Evolutionary conservation across 768 basidiomycete species (phyloP).

Genomic region (Tylopilus rubrobrunneus): DNA sequence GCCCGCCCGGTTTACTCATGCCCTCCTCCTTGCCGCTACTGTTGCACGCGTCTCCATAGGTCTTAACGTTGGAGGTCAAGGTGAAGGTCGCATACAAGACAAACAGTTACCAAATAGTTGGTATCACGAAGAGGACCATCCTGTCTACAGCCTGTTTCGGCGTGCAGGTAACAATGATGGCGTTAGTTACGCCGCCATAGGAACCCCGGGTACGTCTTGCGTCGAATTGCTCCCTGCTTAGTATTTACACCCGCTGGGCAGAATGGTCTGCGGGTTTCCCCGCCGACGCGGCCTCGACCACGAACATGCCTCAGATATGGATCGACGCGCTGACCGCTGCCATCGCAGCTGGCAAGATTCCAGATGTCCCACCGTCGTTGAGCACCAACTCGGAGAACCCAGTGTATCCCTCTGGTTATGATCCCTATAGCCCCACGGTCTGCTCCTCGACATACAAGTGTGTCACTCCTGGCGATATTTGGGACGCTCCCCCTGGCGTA

Average conservation of each 20-base stretch:
- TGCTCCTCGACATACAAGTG: slow-evolving; percentile 81
- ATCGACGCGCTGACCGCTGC: slow-evolving; percentile 63
- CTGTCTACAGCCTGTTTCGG: slow-evolving; percentile 58
- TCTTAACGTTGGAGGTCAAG: slow-evolving; percentile 12
- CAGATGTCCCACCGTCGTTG: slow-evolving; percentile 54
- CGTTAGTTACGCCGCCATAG: slow-evolving; percentile 48
- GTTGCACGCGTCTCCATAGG: slow-evolving; percentile 16
- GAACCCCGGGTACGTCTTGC: slow-evolving; percentile 48
- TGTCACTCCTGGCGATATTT: slow-evolving; percentile 54
- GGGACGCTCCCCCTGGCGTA: slow-evolving; percentile 71
- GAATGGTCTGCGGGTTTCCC: slow-evolving; percentile 70
- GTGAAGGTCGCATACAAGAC: slow-evolving; percentile 11
- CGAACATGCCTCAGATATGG: slow-evolving; percentile 64
- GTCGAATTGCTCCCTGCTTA: background rate
- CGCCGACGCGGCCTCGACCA: slow-evolving; percentile 41
- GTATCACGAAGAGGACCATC: slow-evolving; percentile 62
- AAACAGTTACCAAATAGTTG: slow-evolving; percentile 38
- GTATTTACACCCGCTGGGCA: slow-evolving; percentile 16
- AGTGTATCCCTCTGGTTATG: slow-evolving; percentile 35
- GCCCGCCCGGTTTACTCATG: slow-evolving; percentile 20
- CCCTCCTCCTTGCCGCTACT: slow-evolving; percentile 25
- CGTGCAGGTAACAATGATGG: slow-evolving; percentile 47
- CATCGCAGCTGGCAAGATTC: slow-evolving; percentile 68
- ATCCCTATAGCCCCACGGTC: slow-evolving; percentile 47
- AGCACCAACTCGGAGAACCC: slow-evolving; percentile 31